Base-by-base conservation (phyloP, 768 basidiomycete species). In the Suillus placidus region DNA sequence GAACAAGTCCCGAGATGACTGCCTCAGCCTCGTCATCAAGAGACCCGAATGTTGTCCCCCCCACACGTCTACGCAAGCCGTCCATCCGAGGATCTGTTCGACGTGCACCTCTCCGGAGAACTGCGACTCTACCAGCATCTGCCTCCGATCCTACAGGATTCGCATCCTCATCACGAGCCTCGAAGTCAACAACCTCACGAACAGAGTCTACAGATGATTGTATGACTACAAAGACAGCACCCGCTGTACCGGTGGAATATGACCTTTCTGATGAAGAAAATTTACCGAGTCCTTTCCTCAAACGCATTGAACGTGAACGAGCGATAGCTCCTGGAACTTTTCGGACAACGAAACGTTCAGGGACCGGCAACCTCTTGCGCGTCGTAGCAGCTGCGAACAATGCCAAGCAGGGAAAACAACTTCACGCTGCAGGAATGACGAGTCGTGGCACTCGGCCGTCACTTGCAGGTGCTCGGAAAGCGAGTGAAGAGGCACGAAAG, bases 241-340 rank as follows among this genome's bases (percentile, higher is more conserved):
- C 62, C 4, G 66, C 70, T 3, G 35, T 30, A 0, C 75, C 83
- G 4, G 80, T 87, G 4, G 78, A 83, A 65, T 94, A 93, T 70
- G 88, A 93, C 73, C 70, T 90, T 12, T 81, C 81, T 0, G 92
- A 94, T 72, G 93, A 93, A 73, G 92, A 93, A 74, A 94, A 93
- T 74, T 82, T 94, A 0, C 93, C 93, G 0, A 92, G 91, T 72
- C 93, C 93, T 6, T 94, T 94, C 77, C 73, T 94, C 51, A 90
- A 89, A 72, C 81, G 85, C 60, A 76, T 66, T 6, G 87, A 87
- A 37, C 76, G 80, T 32, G 81, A 80, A 45, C 71, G 71, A 58
- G 32, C 55, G n/a, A 62, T 37, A 32, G 61, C 37, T 55, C 67
- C 65, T 6, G 72, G 63, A 30, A 63, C 62, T 23, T 43, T 73